These are phyloP conservation scores for Exobasidium rhododendri DNA, from an alignment of 1,284 basidiomycete genomes.

Conservation along the genomic window DNA sequence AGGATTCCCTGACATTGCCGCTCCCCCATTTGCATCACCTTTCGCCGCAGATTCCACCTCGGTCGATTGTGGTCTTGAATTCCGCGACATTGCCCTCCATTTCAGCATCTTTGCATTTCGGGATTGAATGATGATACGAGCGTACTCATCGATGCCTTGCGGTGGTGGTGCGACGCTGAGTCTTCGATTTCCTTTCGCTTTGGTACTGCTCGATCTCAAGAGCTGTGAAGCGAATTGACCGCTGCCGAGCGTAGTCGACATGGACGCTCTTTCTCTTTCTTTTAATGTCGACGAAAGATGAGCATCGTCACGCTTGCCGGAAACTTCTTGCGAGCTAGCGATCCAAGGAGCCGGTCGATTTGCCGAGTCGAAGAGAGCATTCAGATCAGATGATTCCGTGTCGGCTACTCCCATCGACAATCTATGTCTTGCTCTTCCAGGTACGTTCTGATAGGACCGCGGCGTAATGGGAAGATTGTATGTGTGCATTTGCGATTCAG, in stretches of 20 bases:
- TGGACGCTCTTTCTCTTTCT: neutral
- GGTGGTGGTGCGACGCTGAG: neutral
- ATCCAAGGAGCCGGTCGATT: slow-evolving; percentile 43
- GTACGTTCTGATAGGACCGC: neutral
- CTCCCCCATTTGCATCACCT: neutral
- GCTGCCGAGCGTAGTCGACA: neutral
- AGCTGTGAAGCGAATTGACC: neutral
- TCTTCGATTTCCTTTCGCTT: neutral
- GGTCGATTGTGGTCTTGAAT: neutral
- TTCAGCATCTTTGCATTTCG: slow-evolving; percentile 61
- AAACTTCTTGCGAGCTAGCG: slow-evolving; percentile 34
- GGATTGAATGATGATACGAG: slow-evolving; percentile 61
- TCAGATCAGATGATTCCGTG: neutral
- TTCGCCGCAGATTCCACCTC: neutral
- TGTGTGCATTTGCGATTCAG: neutral
- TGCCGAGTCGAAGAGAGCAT: slow-evolving; percentile 14
- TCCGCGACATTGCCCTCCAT: slow-evolving; percentile 52
- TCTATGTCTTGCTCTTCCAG: neutral
- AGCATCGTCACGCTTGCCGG: neutral
- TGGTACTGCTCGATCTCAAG: neutral
- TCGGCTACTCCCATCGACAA: neutral
- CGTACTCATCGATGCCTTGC: slow-evolving; percentile 59
- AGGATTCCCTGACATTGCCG: neutral
- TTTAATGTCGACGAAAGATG: neutral
- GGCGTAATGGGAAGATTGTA: too few relatives aligned